Percentiles rank a stretch among this genome's conserved stretches.
Conservation (phyloP, 2,329 filamentous ascomycete species). For the Fusarium begoniae region DNA sequence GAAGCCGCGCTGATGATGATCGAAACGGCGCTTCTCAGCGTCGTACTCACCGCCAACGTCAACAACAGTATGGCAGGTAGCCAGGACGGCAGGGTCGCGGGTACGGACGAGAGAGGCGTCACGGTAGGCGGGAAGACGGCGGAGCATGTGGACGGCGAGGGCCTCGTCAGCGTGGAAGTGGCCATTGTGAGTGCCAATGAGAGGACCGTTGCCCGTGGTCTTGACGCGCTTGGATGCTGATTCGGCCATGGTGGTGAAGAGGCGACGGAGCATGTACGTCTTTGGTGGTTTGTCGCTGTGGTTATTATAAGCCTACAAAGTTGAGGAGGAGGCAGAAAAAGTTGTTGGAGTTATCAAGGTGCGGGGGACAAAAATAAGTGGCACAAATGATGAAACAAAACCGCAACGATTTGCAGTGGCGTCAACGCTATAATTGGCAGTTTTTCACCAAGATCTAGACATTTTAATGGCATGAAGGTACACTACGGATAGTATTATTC, state of each 20-base stretch:
- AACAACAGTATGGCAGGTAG: constrained; percentile 91
- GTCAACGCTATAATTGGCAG: background rate
- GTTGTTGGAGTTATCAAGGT: constrained; percentile 1
- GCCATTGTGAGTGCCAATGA: constrained; percentile 95
- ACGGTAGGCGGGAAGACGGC: constrained; percentile 83
- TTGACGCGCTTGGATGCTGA: constrained; percentile 84
- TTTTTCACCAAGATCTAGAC: background rate
- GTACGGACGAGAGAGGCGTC: constrained; percentile 82
- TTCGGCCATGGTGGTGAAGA: constrained; percentile 60
- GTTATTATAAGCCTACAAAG: background rate
- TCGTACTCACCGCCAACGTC: constrained; percentile 98
- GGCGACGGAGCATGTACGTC: constrained; percentile 45
- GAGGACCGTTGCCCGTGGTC: constrained; percentile 66
- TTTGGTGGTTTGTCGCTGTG: background rate
- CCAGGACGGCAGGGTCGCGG: constrained; percentile 81
- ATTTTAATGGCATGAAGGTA: background rate
- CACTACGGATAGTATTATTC: background rate
- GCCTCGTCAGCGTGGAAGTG: constrained; percentile 99
- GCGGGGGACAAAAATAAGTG: constrained; percentile 13
- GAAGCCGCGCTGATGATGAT: constrained; percentile 98
- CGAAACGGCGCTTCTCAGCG: constrained; percentile 78
- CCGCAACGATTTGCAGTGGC: background rate
- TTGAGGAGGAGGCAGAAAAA: constrained; percentile 5
- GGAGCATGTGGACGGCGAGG: constrained; percentile 94
- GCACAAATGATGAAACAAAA: background rate